Conservation (phyloP, 768 basidiomycete genomes). For the Hericium rajendrae region DNA sequence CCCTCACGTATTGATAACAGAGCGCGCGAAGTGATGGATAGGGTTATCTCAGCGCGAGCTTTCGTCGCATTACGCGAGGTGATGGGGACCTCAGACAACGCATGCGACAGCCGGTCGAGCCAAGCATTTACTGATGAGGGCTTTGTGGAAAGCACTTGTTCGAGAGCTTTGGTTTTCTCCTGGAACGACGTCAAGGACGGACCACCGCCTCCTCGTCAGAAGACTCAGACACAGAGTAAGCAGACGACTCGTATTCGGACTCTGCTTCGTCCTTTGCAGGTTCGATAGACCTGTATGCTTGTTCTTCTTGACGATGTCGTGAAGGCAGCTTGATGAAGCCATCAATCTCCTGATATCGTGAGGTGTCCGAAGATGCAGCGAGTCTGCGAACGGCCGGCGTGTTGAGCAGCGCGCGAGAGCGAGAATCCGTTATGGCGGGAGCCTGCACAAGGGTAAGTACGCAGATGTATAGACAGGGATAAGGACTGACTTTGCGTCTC, state of each 20-base stretch:
- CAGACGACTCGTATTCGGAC: constrained; percentile 27
- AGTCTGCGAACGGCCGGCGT: constrained; percentile 43
- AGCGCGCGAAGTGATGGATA: constrained; percentile 60
- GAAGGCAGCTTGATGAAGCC: constrained; percentile 56
- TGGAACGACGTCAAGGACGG: constrained; percentile 34
- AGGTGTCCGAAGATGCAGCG: constrained; percentile 24
- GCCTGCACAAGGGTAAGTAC: constrained; percentile 2
- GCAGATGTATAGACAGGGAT: neutral
- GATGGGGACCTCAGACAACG: constrained; percentile 50
- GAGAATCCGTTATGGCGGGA: constrained; percentile 49
- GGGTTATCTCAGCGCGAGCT: constrained; percentile 60
- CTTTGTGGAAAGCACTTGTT: constrained; percentile 39
- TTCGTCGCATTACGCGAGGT: constrained; percentile 59
- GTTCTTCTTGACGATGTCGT: constrained; percentile 24
- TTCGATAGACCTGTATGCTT: constrained; percentile 43
- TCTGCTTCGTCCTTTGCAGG: constrained; percentile 20
- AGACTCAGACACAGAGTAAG: constrained; percentile 6
- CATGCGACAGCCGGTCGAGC: constrained; percentile 54
- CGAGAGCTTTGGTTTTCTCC: constrained; percentile 46
- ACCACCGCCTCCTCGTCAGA: constrained; percentile 2
- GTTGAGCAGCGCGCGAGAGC: constrained; percentile 42
- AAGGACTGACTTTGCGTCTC: constrained; percentile 21
- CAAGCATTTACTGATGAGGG: constrained; percentile 50
- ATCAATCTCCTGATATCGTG: constrained; percentile 53
- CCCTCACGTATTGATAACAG: constrained; percentile 46